Conservation (phyloP, 1,284 basidiomycete species). For the Rhodofomes roseus region DNA sequence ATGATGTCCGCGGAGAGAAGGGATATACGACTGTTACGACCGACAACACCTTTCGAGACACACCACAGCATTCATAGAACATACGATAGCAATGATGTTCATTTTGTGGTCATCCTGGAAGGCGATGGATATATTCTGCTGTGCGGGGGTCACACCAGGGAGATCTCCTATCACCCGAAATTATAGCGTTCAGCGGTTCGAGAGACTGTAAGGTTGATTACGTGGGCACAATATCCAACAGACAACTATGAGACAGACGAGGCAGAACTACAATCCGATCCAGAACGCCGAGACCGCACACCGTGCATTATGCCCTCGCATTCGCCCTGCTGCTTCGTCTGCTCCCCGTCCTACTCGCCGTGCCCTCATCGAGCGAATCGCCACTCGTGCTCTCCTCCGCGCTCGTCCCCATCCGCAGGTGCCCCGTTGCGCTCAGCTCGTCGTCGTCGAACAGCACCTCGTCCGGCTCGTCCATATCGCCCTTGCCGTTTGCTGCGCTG, state of each 20-base stretch:
- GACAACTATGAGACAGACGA: background rate
- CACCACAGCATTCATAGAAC: background rate
- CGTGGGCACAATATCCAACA: background rate
- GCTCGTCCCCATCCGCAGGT: slow-evolving; percentile 13
- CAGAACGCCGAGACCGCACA: background rate
- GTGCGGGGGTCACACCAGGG: background rate
- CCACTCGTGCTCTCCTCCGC: slow-evolving; percentile 20
- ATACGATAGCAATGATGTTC: background rate
- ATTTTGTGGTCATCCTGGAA: background rate
- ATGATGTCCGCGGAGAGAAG: background rate
- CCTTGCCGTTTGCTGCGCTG: slow-evolving; percentile 16
- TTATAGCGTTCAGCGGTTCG: background rate
- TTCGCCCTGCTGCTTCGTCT: slow-evolving; percentile 16
- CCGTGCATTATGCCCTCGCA: slow-evolving; percentile 9
- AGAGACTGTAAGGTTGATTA: background rate
- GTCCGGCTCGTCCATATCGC: slow-evolving; percentile 29
- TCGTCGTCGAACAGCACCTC: slow-evolving; percentile 62
- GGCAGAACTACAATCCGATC: background rate
- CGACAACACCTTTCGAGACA: background rate
- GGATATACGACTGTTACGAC: background rate
- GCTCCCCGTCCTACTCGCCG: slow-evolving; percentile 15
- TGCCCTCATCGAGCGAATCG: slow-evolving; percentile 19
- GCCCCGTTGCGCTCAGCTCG: slow-evolving; percentile 22
- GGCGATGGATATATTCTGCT: background rate
- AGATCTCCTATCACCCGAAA: background rate